A percentile compares a stretch with the other conserved stretches of the same genome.
These are phyloP conservation scores for Capsaspora owczarzaki DNA, from an alignment of 78 protist species.

Conservation along the genomic window DNA sequence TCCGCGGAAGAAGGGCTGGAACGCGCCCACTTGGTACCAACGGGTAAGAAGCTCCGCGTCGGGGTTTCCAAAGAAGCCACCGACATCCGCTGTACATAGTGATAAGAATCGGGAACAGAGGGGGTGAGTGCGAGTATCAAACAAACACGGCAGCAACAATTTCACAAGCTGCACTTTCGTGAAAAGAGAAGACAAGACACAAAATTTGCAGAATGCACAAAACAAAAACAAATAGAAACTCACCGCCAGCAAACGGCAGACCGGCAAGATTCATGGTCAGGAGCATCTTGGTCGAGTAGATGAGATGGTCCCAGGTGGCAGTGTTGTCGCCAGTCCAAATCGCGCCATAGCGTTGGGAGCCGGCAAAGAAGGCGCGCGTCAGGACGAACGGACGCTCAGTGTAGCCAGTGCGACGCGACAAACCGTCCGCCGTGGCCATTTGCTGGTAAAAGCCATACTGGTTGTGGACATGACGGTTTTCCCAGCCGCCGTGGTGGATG, in stretches of 20 bases:
- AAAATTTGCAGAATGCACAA: no score
- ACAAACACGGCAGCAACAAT: no score
- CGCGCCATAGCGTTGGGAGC: conserved; percentile 91
- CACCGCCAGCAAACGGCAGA: conserved; percentile 60
- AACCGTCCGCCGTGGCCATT: conserved; percentile 44
- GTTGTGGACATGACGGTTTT: conserved; percentile 85
- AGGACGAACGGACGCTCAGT: conserved; percentile 91
- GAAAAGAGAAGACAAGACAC: no score
- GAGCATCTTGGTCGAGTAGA: conserved; percentile 72
- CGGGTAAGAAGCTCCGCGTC: conserved; percentile 82
- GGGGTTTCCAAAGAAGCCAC: conserved; percentile 96
- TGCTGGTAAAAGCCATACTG: conserved; percentile 75
- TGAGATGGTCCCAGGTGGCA: conserved; percentile 90
- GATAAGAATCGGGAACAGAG: no score
- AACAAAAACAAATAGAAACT: neutral
- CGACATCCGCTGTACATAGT: conserved; percentile 92
- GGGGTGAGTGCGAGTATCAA: no score
- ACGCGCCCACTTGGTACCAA: conserved; percentile 92
- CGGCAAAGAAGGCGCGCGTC: conserved; percentile 93
- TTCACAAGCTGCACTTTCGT: no score
- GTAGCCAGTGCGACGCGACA: neutral
- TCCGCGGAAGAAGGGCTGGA: conserved; percentile 96
- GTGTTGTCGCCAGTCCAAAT: conserved; percentile 99
- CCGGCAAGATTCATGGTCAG: conserved; percentile 78
- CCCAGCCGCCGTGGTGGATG: neutral